phyloP scores from a whole-genome alignment of 345 rosid genomes.

The Salix suchowensis region DNA sequence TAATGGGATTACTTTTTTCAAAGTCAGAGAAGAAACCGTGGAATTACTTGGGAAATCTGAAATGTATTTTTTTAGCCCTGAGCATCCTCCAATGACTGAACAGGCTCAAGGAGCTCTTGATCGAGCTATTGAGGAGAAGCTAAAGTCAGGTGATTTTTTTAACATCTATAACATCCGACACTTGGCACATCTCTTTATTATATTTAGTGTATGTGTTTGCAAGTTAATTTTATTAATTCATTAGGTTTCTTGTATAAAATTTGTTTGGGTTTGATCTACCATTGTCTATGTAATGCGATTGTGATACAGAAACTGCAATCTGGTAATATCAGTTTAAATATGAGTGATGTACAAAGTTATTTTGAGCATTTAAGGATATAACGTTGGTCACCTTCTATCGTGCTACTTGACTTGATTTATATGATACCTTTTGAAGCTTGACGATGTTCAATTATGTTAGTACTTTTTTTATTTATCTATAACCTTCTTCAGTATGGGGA shows the following conservation, averaged over 20 bases:
- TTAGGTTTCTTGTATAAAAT: not conserved
- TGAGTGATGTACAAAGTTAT: not conserved
- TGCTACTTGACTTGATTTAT: not conserved
- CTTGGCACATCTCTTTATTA: not conserved
- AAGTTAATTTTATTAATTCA: not conserved
- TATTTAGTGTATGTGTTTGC: not conserved
- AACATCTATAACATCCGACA: not conserved
- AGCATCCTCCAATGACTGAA: constrained; percentile 80
- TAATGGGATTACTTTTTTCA: constrained; percentile 67
- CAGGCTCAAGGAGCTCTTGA: constrained; percentile 80
- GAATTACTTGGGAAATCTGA: constrained; percentile 79
- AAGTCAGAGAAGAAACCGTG: constrained; percentile 65
- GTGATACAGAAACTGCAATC: not conserved
- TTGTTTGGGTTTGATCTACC: not conserved
- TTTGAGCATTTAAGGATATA: not conserved
- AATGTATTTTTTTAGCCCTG: constrained; percentile 64
- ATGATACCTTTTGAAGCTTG: not conserved
- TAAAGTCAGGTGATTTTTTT: constrained; percentile 61
- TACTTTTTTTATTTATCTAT: not conserved
- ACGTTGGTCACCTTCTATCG: not conserved
- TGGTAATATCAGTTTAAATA: not conserved
- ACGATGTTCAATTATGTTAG: not conserved
- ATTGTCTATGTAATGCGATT: not conserved
- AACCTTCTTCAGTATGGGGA: not conserved
- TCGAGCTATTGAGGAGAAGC: constrained; percentile 81